Conservation (phyloP, 2,329 filamentous ascomycete genomes). For the Berkeleyomyces rouxiae region DNA sequence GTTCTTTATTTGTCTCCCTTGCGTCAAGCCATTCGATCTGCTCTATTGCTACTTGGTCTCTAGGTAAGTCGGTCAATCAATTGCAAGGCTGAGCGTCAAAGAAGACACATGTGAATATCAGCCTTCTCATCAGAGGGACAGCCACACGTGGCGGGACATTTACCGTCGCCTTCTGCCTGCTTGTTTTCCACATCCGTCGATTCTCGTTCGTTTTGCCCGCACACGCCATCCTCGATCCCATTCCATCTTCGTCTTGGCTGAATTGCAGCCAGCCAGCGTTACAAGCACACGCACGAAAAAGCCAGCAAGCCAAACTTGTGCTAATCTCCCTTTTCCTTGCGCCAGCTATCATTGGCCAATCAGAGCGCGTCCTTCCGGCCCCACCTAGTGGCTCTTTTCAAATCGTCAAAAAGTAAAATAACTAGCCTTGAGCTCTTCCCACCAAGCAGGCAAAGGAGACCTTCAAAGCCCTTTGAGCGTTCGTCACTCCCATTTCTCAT, state of each 20-base stretch:
- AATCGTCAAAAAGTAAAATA: conserved; percentile 4
- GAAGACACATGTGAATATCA: background rate
- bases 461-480: background rate
- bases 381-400: background rate
- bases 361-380: background rate
- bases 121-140: background rate
- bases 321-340: conserved; percentile 1
- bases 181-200: background rate
- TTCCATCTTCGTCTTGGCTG: background rate
- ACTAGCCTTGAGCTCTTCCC: background rate
- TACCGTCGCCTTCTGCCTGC: background rate
- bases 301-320: background rate
- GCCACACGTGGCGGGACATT: background rate
- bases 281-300: background rate
- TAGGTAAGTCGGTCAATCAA: background rate
- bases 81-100: background rate
- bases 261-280: background rate
- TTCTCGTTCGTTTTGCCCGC: background rate
- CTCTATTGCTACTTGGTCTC: background rate
- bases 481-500: background rate
- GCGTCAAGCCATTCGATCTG: too few relatives aligned
- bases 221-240: too few relatives aligned
- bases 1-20: too few relatives aligned
- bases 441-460: background rate
- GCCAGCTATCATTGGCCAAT: background rate